Conservation (phyloP, 2,329 filamentous ascomycete species). For the Beauveria scarabaeidicola region DNA sequence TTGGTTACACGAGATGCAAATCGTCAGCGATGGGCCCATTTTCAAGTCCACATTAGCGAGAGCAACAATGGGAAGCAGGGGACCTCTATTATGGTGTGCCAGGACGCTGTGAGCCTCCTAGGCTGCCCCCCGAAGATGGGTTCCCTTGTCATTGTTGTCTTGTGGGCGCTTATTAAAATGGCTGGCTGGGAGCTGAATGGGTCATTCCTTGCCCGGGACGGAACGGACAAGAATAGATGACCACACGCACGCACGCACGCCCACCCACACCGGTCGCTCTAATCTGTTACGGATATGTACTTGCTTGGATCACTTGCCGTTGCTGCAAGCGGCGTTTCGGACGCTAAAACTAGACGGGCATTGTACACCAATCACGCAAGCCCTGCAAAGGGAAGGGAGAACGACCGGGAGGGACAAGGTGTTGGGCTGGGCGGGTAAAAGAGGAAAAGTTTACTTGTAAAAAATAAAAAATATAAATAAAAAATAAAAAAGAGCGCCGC, state of each 20-base stretch:
- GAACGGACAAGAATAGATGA: slow-evolving; percentile 4
- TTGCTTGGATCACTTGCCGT: neutral
- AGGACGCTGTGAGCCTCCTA: neutral
- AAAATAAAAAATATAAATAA: too few relatives aligned
- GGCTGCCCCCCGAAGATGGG: too few relatives aligned
- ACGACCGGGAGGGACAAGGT: neutral
- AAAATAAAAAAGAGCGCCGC: neutral
- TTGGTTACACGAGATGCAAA: slow-evolving; percentile 1
- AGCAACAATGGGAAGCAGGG: neutral
- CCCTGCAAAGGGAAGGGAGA: neutral
- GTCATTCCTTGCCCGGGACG: neutral
- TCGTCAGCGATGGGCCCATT: neutral
- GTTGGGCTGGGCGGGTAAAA: neutral
- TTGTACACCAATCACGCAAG: too few relatives aligned
- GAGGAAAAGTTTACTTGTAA: too few relatives aligned
- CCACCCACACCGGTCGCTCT: neutral
- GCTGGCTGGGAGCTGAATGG: neutral
- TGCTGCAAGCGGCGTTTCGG: neutral
- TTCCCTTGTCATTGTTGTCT: neutral
- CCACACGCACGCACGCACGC: too few relatives aligned
- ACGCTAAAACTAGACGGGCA: neutral
- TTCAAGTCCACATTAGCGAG: neutral
- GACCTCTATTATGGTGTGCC: neutral
- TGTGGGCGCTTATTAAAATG: slow-evolving; percentile 1
- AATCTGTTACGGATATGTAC: neutral